These are phyloP conservation scores for Talaromyces funiculosus DNA, from an alignment of 2,329 filamentous ascomycete species.

Conservation along the genomic window DNA sequence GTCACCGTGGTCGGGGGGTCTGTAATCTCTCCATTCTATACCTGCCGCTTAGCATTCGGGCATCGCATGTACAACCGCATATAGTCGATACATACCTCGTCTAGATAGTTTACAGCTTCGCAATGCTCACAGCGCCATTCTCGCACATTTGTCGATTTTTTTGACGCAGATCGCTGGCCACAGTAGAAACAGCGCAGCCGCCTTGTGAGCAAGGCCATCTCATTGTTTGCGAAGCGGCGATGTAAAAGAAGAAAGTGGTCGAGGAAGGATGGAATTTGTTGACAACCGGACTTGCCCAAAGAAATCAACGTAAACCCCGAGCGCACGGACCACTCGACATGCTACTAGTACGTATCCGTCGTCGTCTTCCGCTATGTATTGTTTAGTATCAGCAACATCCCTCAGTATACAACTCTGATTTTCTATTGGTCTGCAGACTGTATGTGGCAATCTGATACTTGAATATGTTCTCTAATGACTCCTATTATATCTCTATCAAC, in stretches of 20 bases:
- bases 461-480: no score
- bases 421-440: no score
- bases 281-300: background rate
- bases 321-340: slow-evolving; percentile 12
- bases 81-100: slow-evolving; percentile 57
- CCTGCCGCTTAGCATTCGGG: background rate
- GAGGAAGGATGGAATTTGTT: slow-evolving; percentile 1
- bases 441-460: background rate
- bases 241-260: background rate
- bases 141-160: slow-evolving; percentile 53
- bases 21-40: slow-evolving; percentile 76
- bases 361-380: no score
- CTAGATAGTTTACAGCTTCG: slow-evolving; percentile 82
- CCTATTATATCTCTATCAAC: background rate
- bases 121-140: slow-evolving; percentile 72
- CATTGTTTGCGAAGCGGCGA: slow-evolving; percentile 17
- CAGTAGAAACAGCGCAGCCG: slow-evolving; percentile 77
- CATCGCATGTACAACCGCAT: background rate
- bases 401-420: background rate
- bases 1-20: slow-evolving; percentile 68
- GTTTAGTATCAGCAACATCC: no score
- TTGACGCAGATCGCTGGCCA: slow-evolving; percentile 59
- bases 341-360: no score
- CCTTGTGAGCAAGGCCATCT: slow-evolving; percentile 41
- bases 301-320: slow-evolving; percentile 10